These are phyloP conservation scores for Crotalaria pallida DNA, from an alignment of 306 rosid genomes.

Conservation along the genomic window DNA sequence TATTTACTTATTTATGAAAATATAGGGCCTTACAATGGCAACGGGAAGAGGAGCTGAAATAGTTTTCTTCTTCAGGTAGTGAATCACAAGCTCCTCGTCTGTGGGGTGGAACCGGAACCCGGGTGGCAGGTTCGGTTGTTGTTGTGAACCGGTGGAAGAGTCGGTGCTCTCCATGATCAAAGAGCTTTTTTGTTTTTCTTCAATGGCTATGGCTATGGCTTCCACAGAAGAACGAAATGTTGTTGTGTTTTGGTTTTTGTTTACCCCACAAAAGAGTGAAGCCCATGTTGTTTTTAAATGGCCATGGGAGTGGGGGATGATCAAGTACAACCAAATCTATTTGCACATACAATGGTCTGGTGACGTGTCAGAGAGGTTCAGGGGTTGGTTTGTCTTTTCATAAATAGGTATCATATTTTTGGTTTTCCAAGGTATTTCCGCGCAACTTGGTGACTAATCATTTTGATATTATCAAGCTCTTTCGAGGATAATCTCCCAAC, in stretches of 20 bases:
- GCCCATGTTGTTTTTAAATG: constrained; percentile 29
- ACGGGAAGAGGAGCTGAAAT: constrained; percentile 68
- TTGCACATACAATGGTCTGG: accelerated
- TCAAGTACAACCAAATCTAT: neutral
- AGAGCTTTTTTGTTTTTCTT: neutral
- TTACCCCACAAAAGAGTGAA: constrained; percentile 28
- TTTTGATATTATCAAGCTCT: no score
- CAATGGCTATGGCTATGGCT: constrained; percentile 16
- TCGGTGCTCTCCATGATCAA: constrained; percentile 75
- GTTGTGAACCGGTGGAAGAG: constrained; percentile 57
- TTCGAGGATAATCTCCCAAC: no score
- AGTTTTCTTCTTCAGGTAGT: constrained; percentile 79
- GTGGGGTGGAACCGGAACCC: no score
- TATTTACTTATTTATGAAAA: no score
- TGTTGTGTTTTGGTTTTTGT: neutral
- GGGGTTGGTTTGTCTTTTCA: constrained; percentile 7
- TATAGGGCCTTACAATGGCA: no score
- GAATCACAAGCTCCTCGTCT: constrained; percentile 91
- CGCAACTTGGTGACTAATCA: no score
- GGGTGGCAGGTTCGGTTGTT: constrained; percentile 84
- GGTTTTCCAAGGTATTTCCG: no score
- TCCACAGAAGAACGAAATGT: constrained; percentile 25
- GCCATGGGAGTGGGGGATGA: neutral
- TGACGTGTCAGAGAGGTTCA: neutral
- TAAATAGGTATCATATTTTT: accelerated